phyloP scores from a whole-genome alignment of 2,329 filamentous ascomycete species.

The Amesomyces nigricolor region DNA sequence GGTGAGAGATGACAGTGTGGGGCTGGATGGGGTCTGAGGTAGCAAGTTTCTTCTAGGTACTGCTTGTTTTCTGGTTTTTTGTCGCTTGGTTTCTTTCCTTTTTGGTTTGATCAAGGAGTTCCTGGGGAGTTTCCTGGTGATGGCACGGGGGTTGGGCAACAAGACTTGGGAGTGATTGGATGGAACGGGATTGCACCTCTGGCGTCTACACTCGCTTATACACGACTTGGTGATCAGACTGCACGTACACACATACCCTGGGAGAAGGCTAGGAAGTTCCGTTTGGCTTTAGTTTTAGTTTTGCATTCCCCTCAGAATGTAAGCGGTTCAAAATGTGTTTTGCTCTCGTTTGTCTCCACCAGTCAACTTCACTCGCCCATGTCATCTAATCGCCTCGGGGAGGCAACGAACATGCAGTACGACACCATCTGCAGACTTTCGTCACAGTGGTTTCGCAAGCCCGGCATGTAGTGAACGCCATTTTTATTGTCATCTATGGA shows the following conservation, averaged over 20 bases:
- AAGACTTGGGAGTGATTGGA: not conserved
- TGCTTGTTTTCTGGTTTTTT: conserved; percentile 3
- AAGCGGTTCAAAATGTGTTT: not conserved
- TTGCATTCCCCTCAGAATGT: not conserved
- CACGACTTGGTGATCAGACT: conserved; percentile 5
- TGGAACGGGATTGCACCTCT: conserved; percentile 1
- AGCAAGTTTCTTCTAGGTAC: not conserved
- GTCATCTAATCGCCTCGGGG: too few relatives aligned
- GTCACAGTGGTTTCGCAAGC: too few relatives aligned
- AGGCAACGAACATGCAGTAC: too few relatives aligned
- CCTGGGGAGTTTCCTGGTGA: too few relatives aligned
- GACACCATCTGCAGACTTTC: too few relatives aligned
- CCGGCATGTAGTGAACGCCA: too few relatives aligned
- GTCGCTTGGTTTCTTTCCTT: not conserved
- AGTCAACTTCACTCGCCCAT: too few relatives aligned
- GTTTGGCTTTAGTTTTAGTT: not conserved
- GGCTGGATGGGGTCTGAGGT: too few relatives aligned
- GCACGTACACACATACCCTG: conserved; percentile 2
- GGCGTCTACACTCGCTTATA: conserved; percentile 11
- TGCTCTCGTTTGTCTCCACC: not conserved
- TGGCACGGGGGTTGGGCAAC: too few relatives aligned
- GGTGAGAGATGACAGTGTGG: not conserved
- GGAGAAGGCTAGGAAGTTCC: not conserved
- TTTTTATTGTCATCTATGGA: too few relatives aligned
- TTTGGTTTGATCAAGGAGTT: conserved; percentile 1